Evolutionary conservation across 306 rosid genomes (phyloP).

Genomic region (Casuarina equisetifolia): DNA sequence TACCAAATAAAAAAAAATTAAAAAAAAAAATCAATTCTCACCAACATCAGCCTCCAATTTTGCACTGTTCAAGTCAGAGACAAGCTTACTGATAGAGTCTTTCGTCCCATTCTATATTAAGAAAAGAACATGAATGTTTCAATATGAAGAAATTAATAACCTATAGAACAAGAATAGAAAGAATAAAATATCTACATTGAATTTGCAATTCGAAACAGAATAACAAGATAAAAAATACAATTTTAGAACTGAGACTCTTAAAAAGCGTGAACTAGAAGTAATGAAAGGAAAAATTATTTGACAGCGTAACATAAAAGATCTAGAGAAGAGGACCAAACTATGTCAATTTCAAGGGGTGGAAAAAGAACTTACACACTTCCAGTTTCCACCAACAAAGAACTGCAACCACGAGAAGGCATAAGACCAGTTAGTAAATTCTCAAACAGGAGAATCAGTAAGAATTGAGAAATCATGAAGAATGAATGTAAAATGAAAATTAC

Average conservation of each 20-base stretch:
- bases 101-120: constrained; percentile 80
- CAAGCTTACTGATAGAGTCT: constrained; percentile 88
- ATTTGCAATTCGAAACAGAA: not conserved
- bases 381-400: constrained; percentile 73
- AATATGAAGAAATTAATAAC: not conserved
- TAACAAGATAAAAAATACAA: not conserved
- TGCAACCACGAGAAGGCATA: constrained; percentile 34
- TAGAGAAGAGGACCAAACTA: not conserved
- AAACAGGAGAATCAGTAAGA: not conserved
- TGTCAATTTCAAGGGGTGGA: not conserved
- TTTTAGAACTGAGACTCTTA: not conserved
- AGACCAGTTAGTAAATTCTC: constrained; percentile 15
- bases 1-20: constrained; percentile 15
- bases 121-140: not conserved
- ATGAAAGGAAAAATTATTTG: not conserved
- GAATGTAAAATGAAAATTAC: not conserved
- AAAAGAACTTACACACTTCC: constrained; percentile 63
- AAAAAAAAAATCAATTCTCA: constrained; percentile 39
- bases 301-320: not conserved
- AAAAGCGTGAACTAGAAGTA: not conserved
- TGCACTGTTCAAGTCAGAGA: constrained; percentile 78
- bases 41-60: constrained; percentile 96
- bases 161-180: not conserved
- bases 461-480: not conserved
- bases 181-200: not conserved